Conservation (phyloP, 176 grass and related monocot species). For the Oryza punctata region DNA sequence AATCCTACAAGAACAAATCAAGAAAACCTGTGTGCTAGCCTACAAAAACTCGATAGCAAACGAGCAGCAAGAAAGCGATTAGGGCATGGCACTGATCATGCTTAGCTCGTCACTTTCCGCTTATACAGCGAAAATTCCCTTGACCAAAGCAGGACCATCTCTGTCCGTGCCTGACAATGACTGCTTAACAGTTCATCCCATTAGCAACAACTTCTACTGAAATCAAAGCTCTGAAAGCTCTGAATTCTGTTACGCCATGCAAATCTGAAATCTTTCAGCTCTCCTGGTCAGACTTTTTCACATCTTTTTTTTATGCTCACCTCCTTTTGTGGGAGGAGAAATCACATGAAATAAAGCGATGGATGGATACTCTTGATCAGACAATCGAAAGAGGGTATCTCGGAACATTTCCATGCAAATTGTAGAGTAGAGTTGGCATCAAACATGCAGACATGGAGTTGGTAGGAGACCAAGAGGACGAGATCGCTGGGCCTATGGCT, state of each 20-base stretch:
- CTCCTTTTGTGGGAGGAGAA: constrained; percentile 10
- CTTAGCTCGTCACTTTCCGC: constrained; percentile 35
- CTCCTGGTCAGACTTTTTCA: constrained; percentile 5
- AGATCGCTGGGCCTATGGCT: constrained; percentile 23
- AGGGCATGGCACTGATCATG: background rate
- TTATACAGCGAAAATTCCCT: constrained; percentile 21
- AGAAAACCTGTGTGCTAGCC: background rate
- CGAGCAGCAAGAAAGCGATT: background rate
- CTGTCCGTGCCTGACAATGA: constrained; percentile 35
- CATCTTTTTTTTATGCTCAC: background rate
- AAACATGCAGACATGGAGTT: constrained; percentile 42
- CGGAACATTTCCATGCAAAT: constrained; percentile 19
- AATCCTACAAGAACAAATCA: background rate
- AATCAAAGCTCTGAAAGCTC: background rate
- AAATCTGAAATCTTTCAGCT: constrained; percentile 1
- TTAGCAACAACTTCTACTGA: constrained; percentile 38
- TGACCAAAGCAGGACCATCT: constrained; percentile 36
- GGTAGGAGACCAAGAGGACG: constrained; percentile 33
- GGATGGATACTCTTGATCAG: constrained; percentile 34
- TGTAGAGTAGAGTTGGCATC: background rate
- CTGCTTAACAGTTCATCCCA: constrained; percentile 43
- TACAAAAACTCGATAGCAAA: background rate
- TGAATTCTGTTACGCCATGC: constrained; percentile 13
- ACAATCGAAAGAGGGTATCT: constrained; percentile 5
- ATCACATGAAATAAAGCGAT: constrained; percentile 49